phyloP scores from a whole-genome alignment of 1,284 basidiomycete species.

The Ceratorhiza oryzae-sativae region DNA sequence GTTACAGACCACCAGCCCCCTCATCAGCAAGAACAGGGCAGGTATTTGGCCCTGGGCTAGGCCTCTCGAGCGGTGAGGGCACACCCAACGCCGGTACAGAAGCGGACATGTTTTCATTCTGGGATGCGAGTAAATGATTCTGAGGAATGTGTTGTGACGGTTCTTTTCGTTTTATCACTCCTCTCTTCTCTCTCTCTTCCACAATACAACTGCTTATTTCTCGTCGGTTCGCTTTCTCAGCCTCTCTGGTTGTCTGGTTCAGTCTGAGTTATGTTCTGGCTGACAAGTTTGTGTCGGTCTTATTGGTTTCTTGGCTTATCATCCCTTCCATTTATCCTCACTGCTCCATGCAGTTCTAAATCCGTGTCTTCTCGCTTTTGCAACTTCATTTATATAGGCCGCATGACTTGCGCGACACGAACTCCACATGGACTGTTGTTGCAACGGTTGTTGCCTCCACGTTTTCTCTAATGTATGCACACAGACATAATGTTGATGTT shows the following conservation, averaged over 20 bases:
- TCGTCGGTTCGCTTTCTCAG: not conserved
- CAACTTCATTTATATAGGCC: constrained; percentile 23
- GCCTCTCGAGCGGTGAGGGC: constrained; percentile 29
- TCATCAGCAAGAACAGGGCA: not conserved
- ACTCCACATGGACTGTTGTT: constrained; percentile 22
- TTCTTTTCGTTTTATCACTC: not conserved
- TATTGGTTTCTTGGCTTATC: constrained; percentile 18
- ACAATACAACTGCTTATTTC: too few species aligned
- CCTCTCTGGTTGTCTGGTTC: not conserved
- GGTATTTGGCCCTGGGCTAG: not conserved
- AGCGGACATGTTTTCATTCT: constrained; percentile 33
- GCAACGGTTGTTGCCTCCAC: constrained; percentile 4
- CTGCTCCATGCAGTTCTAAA: constrained; percentile 2
- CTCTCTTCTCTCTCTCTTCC: not conserved
- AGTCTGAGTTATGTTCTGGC: not conserved
- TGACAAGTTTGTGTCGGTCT: constrained; percentile 13
- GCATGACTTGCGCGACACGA: constrained; percentile 18
- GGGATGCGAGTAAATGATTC: not conserved
- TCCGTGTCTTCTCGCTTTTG: not conserved
- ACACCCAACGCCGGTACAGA: constrained; percentile 18
- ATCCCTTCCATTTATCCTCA: not conserved
- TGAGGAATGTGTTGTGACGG: not conserved
- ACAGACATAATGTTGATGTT: constrained; percentile 33
- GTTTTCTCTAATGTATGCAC: constrained; percentile 8
- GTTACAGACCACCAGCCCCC: not conserved